Conservation (phyloP, 495 filamentous ascomycete genomes). For the Podospora anserina region DNA sequence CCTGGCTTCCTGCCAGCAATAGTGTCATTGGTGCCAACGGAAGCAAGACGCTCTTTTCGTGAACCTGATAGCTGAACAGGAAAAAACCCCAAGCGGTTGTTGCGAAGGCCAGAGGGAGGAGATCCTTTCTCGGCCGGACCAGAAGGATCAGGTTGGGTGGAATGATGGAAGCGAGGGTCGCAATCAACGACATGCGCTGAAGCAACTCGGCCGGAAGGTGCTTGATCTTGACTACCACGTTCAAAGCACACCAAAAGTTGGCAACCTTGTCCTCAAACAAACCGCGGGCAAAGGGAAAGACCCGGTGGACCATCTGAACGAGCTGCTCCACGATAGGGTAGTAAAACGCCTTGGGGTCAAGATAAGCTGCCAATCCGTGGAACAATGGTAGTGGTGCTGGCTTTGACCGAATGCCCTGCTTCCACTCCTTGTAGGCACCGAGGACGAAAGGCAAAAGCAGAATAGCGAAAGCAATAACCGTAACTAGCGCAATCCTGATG, state of each 20-base stretch:
- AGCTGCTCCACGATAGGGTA: constrained; percentile 73
- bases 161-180: constrained; percentile 71
- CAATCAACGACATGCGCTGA: constrained; percentile 70
- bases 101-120: constrained; percentile 75
- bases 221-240: constrained; percentile 82
- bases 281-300: constrained; percentile 91
- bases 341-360: constrained; percentile 62
- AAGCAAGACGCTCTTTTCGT: constrained; percentile 92
- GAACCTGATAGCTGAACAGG: constrained; percentile 93
- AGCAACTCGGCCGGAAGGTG: constrained; percentile 63
- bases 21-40: constrained; percentile 90
- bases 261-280: constrained; percentile 98
- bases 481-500: constrained; percentile 68
- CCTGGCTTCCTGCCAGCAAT: constrained; percentile 70
- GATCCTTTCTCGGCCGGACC: constrained; percentile 67
- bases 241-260: constrained; percentile 93
- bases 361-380: constrained; percentile 52
- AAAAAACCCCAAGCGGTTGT: constrained; percentile 94
- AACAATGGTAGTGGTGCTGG: constrained; percentile 58
- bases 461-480: constrained; percentile 67
- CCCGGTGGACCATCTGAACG: constrained; percentile 76
- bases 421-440: constrained; percentile 59
- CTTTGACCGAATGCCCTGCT: constrained; percentile 49
- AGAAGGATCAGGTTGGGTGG: constrained; percentile 78
- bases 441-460: constrained; percentile 71